phyloP scores from a whole-genome alignment of 2,329 filamentous ascomycete genomes.

The Alternaria sp. region DNA sequence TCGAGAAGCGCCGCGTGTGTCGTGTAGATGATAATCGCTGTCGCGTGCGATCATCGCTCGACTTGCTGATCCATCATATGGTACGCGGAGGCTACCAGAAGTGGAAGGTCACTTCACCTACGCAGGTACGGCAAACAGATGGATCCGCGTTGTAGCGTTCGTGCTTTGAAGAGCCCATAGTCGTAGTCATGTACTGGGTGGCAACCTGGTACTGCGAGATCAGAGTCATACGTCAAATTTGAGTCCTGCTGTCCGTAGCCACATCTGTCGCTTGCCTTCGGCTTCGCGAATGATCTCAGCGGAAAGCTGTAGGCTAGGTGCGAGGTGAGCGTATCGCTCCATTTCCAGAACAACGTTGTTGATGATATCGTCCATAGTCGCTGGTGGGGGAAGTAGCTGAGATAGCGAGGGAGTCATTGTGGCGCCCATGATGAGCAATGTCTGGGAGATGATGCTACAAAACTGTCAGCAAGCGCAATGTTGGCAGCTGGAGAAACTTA shows the following conservation, averaged over 20 bases:
- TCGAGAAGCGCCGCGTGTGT: slow-evolving; percentile 7
- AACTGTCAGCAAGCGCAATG: slow-evolving; percentile 12
- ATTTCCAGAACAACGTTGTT: slow-evolving; percentile 78
- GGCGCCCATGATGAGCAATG: slow-evolving; percentile 81
- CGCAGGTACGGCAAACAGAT: neutral
- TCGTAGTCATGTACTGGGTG: neutral
- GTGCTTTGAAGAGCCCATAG: neutral
- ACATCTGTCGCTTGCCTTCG: slow-evolving; percentile 70
- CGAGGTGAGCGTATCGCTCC: slow-evolving; percentile 74
- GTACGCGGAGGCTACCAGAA: neutral
- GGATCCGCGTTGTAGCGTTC: neutral
- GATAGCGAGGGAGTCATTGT: slow-evolving; percentile 78
- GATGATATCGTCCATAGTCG: slow-evolving; percentile 75
- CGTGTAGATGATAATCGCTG: slow-evolving; percentile 4
- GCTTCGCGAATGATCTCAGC: slow-evolving; percentile 83
- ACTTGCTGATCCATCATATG: slow-evolving; percentile 1
- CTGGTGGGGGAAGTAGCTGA: slow-evolving; percentile 64
- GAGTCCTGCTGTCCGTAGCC: slow-evolving; percentile 53
- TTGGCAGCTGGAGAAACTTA: slow-evolving; percentile 29
- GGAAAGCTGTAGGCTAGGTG: slow-evolving; percentile 76
- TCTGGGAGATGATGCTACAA: slow-evolving; percentile 79
- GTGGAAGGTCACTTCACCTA: slow-evolving; percentile 1
- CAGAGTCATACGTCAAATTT: slow-evolving; percentile 42
- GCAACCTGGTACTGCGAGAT: neutral
- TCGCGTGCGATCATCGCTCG: slow-evolving; percentile 4